Conservation (phyloP, 169 alveolate genomes). For the Plasmodium chabaudi region DNA sequence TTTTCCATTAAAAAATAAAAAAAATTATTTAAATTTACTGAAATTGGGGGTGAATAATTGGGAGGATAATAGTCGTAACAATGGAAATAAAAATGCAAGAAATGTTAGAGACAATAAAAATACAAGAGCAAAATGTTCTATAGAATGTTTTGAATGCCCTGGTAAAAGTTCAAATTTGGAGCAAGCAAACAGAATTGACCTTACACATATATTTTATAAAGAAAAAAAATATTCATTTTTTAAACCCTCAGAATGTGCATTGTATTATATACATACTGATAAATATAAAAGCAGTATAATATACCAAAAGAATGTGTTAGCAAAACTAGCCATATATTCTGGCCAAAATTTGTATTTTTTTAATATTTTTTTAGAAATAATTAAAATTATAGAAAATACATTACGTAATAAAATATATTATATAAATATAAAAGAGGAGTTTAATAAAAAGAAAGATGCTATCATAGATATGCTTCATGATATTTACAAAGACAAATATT, state of each 20-base stretch:
- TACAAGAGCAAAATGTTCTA: too few relatives aligned
- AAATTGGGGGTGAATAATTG: not conserved
- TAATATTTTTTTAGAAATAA: conserved; percentile 37
- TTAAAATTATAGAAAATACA: conserved; percentile 42
- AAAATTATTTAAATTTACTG: not conserved
- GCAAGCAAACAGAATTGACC: too few relatives aligned
- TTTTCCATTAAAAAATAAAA: conserved; percentile 3
- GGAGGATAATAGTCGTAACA: not conserved
- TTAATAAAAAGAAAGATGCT: conserved; percentile 16
- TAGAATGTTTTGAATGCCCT: too few relatives aligned
- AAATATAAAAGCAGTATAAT: too few relatives aligned
- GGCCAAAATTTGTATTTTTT: conserved; percentile 17
- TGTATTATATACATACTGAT: too few relatives aligned
- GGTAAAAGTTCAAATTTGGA: too few relatives aligned
- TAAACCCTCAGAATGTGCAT: too few relatives aligned
- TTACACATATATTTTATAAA: too few relatives aligned
- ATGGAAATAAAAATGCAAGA: too few relatives aligned
- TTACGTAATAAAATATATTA: conserved; percentile 50
- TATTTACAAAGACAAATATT: conserved; percentile 11
- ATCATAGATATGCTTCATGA: conserved; percentile 33
- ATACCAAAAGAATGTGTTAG: too few relatives aligned
- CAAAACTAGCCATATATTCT: not conserved
- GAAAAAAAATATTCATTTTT: too few relatives aligned
- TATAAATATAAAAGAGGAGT: conserved; percentile 40
- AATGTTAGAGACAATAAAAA: too few relatives aligned